Evolutionary conservation across 1,284 basidiomycete species (phyloP), one percentile per base, ranked within the genome.

Genomic region (Neolentinus lepideus): DNA sequence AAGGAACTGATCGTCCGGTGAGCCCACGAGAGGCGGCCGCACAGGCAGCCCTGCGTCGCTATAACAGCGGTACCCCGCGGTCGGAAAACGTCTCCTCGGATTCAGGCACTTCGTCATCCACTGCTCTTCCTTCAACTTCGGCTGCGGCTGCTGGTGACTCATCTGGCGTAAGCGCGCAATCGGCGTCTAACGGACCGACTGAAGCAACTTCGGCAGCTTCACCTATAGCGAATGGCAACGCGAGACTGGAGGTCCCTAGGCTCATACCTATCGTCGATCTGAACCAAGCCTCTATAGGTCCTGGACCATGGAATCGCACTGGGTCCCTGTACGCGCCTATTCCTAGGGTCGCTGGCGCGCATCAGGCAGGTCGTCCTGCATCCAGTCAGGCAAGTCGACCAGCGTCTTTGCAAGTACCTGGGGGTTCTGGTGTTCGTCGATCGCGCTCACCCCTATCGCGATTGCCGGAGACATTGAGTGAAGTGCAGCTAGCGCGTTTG

Each of bases 401-500:
- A n/a, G 33, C 33, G 33, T 35, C 33, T 35, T 35, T 16, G n/a
- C n/a, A n/a, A n/a, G n/a, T n/a, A n/a, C n/a, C n/a, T n/a, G n/a
- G n/a, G n/a, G n/a, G n/a, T n/a, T n/a, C n/a, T n/a, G n/a, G n/a
- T n/a, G n/a, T 21, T 6, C 38, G 38, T 6, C 6, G 38, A 43
- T 16, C 6, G 12, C 38, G 38, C 38, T n/a, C 66, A 11, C 61
- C 67, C 52, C 65, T 69, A 56, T 62, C 63, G 27, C 71, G 68
- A 60, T 71, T 79, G 54, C 85, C 77, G 52, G 73, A 75, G 45
- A 73, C 67, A 54, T 65, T 84, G 60, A 83, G 78, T 35, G 82
- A 82, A 46, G 78, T 78, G 55, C 87, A 85, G 63, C 73, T 89
- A 29, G 71, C 69, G 22, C 66, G 75, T 33, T 71, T 89, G 66